Evolutionary conservation across 352 stramenopile species (phyloP).

Genomic region (Lagenidium giganteum): DNA sequence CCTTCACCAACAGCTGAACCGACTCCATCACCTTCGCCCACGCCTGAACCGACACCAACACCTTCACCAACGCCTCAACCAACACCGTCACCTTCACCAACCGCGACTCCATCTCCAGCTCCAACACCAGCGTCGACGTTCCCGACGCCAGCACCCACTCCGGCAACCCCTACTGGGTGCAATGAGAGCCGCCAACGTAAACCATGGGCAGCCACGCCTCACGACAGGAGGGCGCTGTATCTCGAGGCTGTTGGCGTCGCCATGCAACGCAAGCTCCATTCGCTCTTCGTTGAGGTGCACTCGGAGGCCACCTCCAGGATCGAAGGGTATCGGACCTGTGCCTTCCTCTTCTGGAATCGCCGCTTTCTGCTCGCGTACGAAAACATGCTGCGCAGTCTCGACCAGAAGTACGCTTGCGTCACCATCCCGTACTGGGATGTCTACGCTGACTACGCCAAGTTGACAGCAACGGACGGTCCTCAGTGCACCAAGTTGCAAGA

Average conservation of each 20-base stretch:
- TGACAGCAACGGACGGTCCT: constrained; percentile 17
- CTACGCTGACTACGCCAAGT: constrained; percentile 56
- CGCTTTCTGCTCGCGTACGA: constrained; percentile 70
- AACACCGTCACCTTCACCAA: background rate
- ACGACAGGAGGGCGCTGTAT: constrained; percentile 54
- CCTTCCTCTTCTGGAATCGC: constrained; percentile 68
- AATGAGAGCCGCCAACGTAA: constrained; percentile 42
- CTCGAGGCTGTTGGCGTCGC: constrained; percentile 42
- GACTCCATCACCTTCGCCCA: no score
- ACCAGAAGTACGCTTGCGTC: constrained; percentile 47
- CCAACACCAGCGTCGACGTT: constrained; percentile 7
- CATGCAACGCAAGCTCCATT: constrained; percentile 45
- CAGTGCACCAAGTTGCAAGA: constrained; percentile 37
- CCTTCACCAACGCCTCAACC: background rate
- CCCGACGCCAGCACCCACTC: constrained; percentile 7
- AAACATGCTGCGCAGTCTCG: constrained; percentile 68
- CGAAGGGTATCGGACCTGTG: constrained; percentile 43
- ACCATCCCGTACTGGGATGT: constrained; percentile 82
- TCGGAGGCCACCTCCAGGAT: constrained; percentile 28
- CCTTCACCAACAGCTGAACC: no score
- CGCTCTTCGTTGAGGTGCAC: constrained; percentile 52
- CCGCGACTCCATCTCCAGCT: background rate
- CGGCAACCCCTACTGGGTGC: no score
- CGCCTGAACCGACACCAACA: no score
- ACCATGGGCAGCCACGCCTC: constrained; percentile 33